A percentile compares a stretch with the other conserved stretches of the same genome.
These are phyloP conservation scores for Aspergillus sp. DNA, from an alignment of 2,329 filamentous ascomycete species.

Conservation along the genomic window DNA sequence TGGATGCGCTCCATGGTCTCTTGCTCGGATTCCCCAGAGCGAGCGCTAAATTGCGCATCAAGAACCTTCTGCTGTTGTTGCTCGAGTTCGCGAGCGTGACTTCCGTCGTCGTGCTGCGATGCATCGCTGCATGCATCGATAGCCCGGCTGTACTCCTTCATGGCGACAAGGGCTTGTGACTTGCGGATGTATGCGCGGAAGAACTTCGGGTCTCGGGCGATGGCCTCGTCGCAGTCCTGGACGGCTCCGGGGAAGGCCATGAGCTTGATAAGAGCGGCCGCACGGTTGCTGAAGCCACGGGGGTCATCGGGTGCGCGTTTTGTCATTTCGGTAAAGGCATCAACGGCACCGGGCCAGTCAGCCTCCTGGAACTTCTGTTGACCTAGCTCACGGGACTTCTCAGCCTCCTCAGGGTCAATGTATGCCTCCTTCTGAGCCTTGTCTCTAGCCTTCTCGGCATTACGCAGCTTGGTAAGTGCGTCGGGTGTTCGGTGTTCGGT, in stretches of 20 bases:
- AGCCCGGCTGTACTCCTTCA: constrained; percentile 97
- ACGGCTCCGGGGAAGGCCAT: constrained; percentile 93
- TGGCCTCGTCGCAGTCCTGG: constrained; percentile 86
- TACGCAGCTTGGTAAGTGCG: constrained; percentile 85
- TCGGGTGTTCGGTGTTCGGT: constrained; percentile 97
- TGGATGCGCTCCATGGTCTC: constrained; percentile 89
- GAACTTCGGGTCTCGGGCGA: constrained; percentile 87
- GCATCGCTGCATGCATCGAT: constrained; percentile 87
- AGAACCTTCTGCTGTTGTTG: constrained; percentile 92
- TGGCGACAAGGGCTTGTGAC: constrained; percentile 90
- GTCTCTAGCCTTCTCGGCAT: constrained; percentile 82
- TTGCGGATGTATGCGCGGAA: constrained; percentile 96
- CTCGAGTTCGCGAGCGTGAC: constrained; percentile 88
- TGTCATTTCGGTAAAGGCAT: constrained; percentile 93
- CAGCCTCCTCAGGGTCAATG: constrained; percentile 85
- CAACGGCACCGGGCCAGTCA: constrained; percentile 93
- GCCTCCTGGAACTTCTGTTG: constrained; percentile 97
- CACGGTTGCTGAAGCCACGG: constrained; percentile 94
- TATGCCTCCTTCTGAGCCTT: constrained; percentile 76
- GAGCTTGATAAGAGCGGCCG: constrained; percentile 93
- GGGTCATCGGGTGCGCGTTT: constrained; percentile 92
- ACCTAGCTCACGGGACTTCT: constrained; percentile 90
- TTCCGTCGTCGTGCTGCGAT: constrained; percentile 71
- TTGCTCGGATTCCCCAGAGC: constrained; percentile 93
- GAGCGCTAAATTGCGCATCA: constrained; percentile 81